Evolutionary conservation across 1,284 basidiomycete genomes (phyloP), one percentile per base, ranked within the genome.

Genomic region (Peniophora sp.): DNA sequence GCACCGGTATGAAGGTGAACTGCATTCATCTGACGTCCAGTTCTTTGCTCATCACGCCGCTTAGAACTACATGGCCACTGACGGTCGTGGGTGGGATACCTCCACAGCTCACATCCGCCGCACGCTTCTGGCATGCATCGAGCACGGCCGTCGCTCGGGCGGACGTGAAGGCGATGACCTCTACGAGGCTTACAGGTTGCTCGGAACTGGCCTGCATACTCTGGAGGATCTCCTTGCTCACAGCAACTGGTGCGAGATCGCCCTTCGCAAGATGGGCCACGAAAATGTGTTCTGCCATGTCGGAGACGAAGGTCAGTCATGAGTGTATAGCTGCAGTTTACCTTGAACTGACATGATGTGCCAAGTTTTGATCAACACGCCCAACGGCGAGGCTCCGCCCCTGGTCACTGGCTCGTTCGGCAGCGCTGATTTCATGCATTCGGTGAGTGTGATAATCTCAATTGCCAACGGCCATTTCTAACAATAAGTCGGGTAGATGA

Each of bases 361-460:
- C n/a, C n/a, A 52, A 79, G 78, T 83, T 32, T 64, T 70, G 27
- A 73, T 89, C 51, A 73, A 84, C 46, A 83, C 86, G 2, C 89
- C 89, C 3, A 80, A 81, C 55, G 90, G 90, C 5, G 70, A 70
- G 23, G 82, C 85, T 3, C 82, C 83, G 23, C 89, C 89, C 47
- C 73, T 92, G 23, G 81, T 92, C n/a, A 92, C 89, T 10, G 89
- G 86, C 19, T 89, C 88, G 0, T 92, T 92, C 59, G 89, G 89
- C 22, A 78, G 83, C 52, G 78, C 82, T 49, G 89, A 92, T 63
- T 92, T 92, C 63, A 73, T 90, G 56, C 81, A 85, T 61, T 85
- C 82, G 3, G 66, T 80, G 44, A 69, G 80, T 61, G 68, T 32
- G 27, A 32, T 12, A 12, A 5, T 32, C 12, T 5, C 27, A 12